Conservation (phyloP, 495 filamentous ascomycete species). For the Wilcoxina mikolae region DNA sequence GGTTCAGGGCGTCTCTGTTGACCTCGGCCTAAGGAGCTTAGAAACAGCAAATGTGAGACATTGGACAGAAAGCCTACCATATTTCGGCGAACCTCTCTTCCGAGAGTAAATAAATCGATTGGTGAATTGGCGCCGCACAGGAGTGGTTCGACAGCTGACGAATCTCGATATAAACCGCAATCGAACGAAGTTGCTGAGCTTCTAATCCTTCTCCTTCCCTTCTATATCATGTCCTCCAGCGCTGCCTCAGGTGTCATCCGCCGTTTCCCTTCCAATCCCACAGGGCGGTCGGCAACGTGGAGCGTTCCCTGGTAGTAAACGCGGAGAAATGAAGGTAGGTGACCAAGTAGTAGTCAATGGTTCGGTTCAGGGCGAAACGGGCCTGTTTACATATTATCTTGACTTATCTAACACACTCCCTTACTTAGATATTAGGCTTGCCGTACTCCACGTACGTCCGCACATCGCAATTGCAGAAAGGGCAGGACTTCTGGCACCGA, state of each 20-base stretch:
- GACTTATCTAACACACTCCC: not conserved
- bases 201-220: not conserved
- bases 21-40: not conserved
- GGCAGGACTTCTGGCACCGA: not conserved
- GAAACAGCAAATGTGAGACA: not conserved
- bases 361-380: not conserved
- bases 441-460: not conserved
- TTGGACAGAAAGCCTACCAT: not conserved
- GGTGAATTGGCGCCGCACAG: not conserved
- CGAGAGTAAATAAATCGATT: not conserved
- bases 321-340: not conserved
- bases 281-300: not conserved
- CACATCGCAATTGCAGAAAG: not conserved
- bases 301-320: not conserved
- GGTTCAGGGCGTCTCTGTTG: not conserved
- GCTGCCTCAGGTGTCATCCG: not conserved
- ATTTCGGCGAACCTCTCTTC: not conserved
- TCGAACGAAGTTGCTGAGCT: not conserved
- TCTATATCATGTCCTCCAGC: not conserved
- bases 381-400: conserved; percentile 1
- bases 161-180: not conserved
- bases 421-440: not conserved
- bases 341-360: not conserved
- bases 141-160: not conserved
- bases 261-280: not conserved